Conservation (phyloP, 306 rosid species). For the Luffa acutangula region DNA sequence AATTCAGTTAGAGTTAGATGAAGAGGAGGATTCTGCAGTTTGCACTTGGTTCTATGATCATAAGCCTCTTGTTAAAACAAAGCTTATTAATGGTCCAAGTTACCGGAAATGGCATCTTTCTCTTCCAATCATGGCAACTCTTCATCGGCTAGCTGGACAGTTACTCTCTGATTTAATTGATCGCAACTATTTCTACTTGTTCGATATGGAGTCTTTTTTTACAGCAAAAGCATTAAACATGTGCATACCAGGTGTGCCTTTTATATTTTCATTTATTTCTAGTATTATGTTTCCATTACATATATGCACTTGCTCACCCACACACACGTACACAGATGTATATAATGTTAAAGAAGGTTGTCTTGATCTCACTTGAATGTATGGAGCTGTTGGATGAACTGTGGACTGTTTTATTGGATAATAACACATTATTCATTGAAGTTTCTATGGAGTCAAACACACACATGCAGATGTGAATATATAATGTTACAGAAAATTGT, state of each 20-base stretch:
- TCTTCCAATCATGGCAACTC: conserved; percentile 97
- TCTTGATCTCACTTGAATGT: neutral
- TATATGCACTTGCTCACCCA: neutral
- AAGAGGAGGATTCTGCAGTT: conserved; percentile 98
- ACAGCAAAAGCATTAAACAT: conserved; percentile 97
- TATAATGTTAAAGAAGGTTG: neutral
- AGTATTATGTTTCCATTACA: neutral
- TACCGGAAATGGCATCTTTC: conserved; percentile 99
- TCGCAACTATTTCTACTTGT: conserved; percentile 91
- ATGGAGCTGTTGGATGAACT: neutral
- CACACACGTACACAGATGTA: neutral
- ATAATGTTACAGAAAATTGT: neutral
- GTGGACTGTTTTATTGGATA: neutral
- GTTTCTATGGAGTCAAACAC: neutral
- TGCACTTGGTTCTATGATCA: conserved; percentile 97
- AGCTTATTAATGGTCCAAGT: conserved; percentile 96
- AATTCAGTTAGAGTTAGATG: conserved; percentile 91
- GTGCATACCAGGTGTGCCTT: conserved; percentile 84
- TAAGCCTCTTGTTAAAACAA: conserved; percentile 92
- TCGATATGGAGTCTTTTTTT: conserved; percentile 98
- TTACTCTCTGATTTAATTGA: conserved; percentile 91
- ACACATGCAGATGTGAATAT: neutral
- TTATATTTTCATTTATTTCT: neutral
- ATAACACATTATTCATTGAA: neutral
- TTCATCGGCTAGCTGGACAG: conserved; percentile 97